phyloP scores from a whole-genome alignment of 2,329 filamentous ascomycete species.

The Botrytis galanthina region DNA sequence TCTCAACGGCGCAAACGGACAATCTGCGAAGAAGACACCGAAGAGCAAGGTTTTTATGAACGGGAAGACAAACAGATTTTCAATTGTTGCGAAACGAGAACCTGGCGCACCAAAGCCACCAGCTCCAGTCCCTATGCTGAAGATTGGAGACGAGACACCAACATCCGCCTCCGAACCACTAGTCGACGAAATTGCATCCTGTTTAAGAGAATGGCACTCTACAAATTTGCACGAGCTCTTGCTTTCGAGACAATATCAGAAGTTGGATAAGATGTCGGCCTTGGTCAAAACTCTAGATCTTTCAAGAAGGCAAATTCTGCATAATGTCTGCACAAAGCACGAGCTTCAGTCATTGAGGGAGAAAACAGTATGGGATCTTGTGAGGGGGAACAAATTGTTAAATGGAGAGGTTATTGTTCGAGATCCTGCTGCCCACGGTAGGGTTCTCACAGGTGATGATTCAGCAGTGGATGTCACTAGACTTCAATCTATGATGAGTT shows the following conservation, averaged over 20 bases:
- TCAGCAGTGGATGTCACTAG: slow-evolving; percentile 88
- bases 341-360: slow-evolving; percentile 81
- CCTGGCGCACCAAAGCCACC: slow-evolving; percentile 72
- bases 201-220: slow-evolving; percentile 96
- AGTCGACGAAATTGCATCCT: slow-evolving; percentile 96
- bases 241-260: slow-evolving; percentile 75
- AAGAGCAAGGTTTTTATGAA: slow-evolving; percentile 28
- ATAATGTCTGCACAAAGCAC: slow-evolving; percentile 85
- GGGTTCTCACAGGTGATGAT: slow-evolving; percentile 87
- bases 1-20: slow-evolving; percentile 15
- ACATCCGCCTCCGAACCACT: slow-evolving; percentile 85
- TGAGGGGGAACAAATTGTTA: slow-evolving; percentile 90
- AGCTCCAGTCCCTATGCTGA: slow-evolving; percentile 93
- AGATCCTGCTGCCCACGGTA: slow-evolving; percentile 77
- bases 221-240: slow-evolving; percentile 92
- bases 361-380: slow-evolving; percentile 92
- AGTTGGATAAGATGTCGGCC: slow-evolving; percentile 76
- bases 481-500: slow-evolving; percentile 92
- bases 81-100: slow-evolving; percentile 55
- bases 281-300: slow-evolving; percentile 82
- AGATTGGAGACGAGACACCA: slow-evolving; percentile 94
- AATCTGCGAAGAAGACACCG: slow-evolving; percentile 23
- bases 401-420: slow-evolving; percentile 93
- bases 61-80: slow-evolving; percentile 39
- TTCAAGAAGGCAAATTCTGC: slow-evolving; percentile 82